Base-by-base conservation (phyloP, 768 basidiomycete genomes). In the Tylopilus rubrobrunneus region DNA sequence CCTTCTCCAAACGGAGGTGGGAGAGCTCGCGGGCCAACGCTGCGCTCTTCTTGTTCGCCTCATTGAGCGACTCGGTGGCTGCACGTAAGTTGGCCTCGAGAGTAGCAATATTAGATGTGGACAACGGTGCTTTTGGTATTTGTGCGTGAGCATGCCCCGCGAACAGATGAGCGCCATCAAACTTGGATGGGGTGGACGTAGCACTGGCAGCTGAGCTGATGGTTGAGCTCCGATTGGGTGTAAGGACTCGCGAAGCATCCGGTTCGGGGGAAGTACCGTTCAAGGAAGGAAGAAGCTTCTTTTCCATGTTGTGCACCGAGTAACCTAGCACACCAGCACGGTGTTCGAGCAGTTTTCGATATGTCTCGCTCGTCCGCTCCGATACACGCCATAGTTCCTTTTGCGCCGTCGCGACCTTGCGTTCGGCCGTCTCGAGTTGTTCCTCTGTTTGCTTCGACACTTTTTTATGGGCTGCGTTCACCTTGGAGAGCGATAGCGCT, bases 111-210 rank as follows among this genome's bases (percentile, higher is more conserved):
- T 83, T 81, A 21, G 62, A 59, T 14, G 76, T 70, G 11, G 78
- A 69, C 28, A 78, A 74, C 0, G 79, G 71, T 4, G 75, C 73
- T 40, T 76, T 68, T 29, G 73, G 73, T 0, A 87, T 73, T 17
- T 87, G 71, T 5, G 88, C 79, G 42, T 84, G 78, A 4, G 80
- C 82, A 59, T 92, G 87, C 0, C 92, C 91, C 0, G 92, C 89
- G 58, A 92, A 92, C 49, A 93, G 75, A 71, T 92, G 90, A 0
- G 86, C 83, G 12, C 89, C 89, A 50, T 90, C 89, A 65, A 94
- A 94, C 37, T 81, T 82, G n/a, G 77, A 72, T 6, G 80, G 72
- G 12, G 77, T 69, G 1, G 77, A 73, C 3, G 74, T 69, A 14
- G 69, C 56, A 43, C 76, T 78, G 27, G 75, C 71, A 21, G 71